Evolutionary conservation across 352 stramenopile species (phyloP), one percentile per base, ranked within the genome.

Genomic region (Phytophthora constricta): DNA sequence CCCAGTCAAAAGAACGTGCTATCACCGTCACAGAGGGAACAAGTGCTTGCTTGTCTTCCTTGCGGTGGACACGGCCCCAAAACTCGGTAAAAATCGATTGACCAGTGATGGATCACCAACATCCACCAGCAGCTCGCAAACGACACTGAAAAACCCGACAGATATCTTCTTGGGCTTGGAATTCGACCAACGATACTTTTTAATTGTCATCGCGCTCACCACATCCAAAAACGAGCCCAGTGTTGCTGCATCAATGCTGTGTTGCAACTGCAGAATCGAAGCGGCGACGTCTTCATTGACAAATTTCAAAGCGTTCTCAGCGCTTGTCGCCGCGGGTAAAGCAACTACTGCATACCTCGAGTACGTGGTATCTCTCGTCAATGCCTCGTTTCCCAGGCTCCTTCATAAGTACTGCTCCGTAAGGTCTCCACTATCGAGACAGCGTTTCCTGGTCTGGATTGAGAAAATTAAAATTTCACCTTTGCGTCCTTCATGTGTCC

Each of bases 391-490:
- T 8, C 63, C 68, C 22, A 67, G 31, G 27, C 65, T 0, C 57
- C 59, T 25, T 77, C 33, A 4, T 64, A 57, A 1, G 43, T 53
- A 31, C 62, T 70, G 5, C 20, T 63, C 14, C 64, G 58, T 16
- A 51, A 41, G 14, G 63, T 31, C 7, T 48, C 33, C 69, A 77
- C 4, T 70, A 17, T 7, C 65, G 34, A 1, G 45, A 46, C 11
- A 56, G 25, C 1, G 58, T 61, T 43, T 67, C 60, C 13, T 58
- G 63, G 2, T 41, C 49, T 0, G 64, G 69, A 53, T 77, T 77
- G n/a, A 73, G 37, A 13, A 76, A 57, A 17, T 74, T 68, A 7
- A 59, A 22, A 2, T n/a, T 52, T 54, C 16, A 64, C 43, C 26
- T 37, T 3, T 27, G 58, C 27, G 16, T 48, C 19, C 16, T 64